These are phyloP conservation scores for Helicostylum pulchrum DNA, from an alignment of 192 early-diverging fungal species.

Conservation along the genomic window DNA sequence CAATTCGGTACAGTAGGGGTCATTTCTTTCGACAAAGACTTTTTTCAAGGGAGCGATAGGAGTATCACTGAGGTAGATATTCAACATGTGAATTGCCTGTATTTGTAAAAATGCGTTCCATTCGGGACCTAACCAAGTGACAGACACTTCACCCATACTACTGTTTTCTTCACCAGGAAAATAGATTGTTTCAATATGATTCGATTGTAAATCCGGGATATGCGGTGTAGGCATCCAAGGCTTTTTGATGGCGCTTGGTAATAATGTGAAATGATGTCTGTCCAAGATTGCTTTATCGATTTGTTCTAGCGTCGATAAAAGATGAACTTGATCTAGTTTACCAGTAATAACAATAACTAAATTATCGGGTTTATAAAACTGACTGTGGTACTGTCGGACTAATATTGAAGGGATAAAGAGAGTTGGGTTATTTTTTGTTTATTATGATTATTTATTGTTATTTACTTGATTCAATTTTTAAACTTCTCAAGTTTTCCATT, in stretches of 20 bases:
- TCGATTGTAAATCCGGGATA: conserved; percentile 36
- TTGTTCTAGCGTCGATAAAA: conserved; percentile 40
- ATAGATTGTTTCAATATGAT: conserved; percentile 36
- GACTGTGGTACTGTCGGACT: conserved; percentile 41
- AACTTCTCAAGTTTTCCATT: conserved; percentile 48
- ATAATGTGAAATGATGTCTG: conserved; percentile 23
- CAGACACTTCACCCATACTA: conserved; percentile 48
- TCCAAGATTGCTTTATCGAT: conserved; percentile 48
- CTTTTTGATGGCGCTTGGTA: conserved; percentile 29
- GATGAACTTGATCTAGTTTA: conserved; percentile 39
- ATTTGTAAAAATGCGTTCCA: conserved; percentile 33
- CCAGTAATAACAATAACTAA: conserved; percentile 56
- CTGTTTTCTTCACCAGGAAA: conserved; percentile 54
- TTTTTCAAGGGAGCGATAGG: conserved; percentile 49
- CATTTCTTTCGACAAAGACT: conserved; percentile 53
- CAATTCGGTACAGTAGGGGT: conserved; percentile 58
- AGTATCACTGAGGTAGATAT: conserved; percentile 52
- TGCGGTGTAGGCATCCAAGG: conserved; percentile 51
- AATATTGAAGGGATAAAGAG: too few species aligned
- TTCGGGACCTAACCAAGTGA: conserved; percentile 52
- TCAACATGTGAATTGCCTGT: conserved; percentile 31
- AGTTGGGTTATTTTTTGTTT: neutral
- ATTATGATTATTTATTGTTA: neutral
- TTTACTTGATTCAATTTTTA: conserved; percentile 52
- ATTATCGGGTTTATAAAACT: conserved; percentile 59